These are phyloP conservation scores for Nelumbo lutea DNA, from an alignment of 164 flowering plant genomes.

Conservation along the genomic window DNA sequence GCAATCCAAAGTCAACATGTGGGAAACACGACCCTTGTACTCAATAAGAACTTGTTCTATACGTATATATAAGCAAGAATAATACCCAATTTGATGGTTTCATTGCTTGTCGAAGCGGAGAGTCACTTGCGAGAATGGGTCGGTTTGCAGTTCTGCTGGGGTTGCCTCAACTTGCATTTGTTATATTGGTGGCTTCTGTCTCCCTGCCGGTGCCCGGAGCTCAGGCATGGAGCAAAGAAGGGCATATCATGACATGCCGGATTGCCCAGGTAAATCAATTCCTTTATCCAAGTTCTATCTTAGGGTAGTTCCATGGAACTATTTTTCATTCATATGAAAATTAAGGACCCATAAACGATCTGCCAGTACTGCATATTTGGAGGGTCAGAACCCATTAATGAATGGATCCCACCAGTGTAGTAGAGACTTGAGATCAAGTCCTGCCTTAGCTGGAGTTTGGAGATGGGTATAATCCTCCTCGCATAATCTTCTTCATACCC, in stretches of 20 bases:
- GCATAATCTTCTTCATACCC: no score
- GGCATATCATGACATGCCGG: slow-evolving; percentile 80
- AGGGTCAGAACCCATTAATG: no score
- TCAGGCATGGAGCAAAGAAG: slow-evolving; percentile 95
- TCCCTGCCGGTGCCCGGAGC: slow-evolving; percentile 27
- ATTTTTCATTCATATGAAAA: no score
- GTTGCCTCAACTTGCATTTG: slow-evolving; percentile 12
- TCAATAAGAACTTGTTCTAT: slow-evolving; percentile 26
- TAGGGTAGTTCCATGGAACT: no score
- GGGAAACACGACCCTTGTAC: slow-evolving; percentile 39
- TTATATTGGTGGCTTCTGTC: slow-evolving; percentile 28
- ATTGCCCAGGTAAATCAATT: slow-evolving; percentile 74
- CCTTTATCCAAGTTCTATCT: not conserved
- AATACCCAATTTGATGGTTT: not conserved
- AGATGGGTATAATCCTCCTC: no score
- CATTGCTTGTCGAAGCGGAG: not conserved
- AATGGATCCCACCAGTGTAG: no score
- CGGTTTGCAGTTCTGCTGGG: slow-evolving; percentile 6
- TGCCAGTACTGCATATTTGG: no score
- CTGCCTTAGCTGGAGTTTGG: no score
- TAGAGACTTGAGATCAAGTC: no score
- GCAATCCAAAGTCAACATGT: slow-evolving; percentile 17
- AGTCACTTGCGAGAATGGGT: slow-evolving; percentile 10
- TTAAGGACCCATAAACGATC: no score
- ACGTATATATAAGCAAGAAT: not conserved